phyloP scores from a whole-genome alignment of 2,329 filamentous ascomycete species.

The Elsinoe perseae region DNA sequence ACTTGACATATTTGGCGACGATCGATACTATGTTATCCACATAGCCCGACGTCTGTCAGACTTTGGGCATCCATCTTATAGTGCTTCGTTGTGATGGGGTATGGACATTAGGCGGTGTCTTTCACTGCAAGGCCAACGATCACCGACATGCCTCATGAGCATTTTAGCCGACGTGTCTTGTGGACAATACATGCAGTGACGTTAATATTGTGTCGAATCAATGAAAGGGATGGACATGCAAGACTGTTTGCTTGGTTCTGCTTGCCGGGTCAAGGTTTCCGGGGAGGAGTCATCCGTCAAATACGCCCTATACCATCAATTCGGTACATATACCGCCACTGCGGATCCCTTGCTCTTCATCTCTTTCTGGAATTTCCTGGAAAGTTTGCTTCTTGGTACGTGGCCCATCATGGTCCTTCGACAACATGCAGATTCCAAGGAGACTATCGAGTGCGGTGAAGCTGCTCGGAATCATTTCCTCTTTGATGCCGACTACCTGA shows the following conservation, averaged over 20 bases:
- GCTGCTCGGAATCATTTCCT: constrained; percentile 53
- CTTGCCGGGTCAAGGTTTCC: background rate
- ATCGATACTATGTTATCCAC: background rate
- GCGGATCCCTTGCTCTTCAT: background rate
- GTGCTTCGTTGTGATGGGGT: background rate
- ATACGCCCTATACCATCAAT: background rate
- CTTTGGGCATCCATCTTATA: constrained; percentile 12
- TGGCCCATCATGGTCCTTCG: constrained; percentile 7
- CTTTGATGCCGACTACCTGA: constrained; percentile 59
- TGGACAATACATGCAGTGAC: constrained; percentile 6
- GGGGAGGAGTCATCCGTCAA: constrained; percentile 5
- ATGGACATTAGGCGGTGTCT: background rate
- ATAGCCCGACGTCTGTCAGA: background rate
- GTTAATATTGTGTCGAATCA: background rate
- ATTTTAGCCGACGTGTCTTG: background rate
- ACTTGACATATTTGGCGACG: background rate
- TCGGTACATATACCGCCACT: constrained; percentile 6
- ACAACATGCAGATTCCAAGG: background rate
- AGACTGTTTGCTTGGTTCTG: background rate
- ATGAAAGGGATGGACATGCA: background rate
- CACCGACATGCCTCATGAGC: background rate
- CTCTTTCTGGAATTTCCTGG: background rate
- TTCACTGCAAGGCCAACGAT: background rate
- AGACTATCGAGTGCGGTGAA: constrained; percentile 27
- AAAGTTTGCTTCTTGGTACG: background rate